phyloP scores from a whole-genome alignment of 495 filamentous ascomycete species.

The Mytilinidion resinicola region DNA sequence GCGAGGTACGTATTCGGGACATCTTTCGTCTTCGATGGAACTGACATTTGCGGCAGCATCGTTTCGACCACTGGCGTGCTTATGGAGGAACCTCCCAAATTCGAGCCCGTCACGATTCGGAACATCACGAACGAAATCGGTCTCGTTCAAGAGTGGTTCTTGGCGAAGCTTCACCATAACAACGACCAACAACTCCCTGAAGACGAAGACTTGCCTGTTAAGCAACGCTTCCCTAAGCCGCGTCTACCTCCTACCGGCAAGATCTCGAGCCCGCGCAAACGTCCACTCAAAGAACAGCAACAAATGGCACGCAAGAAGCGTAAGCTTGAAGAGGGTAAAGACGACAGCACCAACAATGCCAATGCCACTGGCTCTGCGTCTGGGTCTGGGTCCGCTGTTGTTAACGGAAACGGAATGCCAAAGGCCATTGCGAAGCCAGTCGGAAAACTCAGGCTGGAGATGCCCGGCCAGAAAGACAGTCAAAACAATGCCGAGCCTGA shows the following conservation, averaged over 20 bases:
- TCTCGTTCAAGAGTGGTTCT: constrained; percentile 82
- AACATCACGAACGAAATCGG: constrained; percentile 74
- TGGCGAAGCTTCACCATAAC: constrained; percentile 74
- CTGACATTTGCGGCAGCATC: constrained; percentile 36
- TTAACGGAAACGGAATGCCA: constrained; percentile 10
- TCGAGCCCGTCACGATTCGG: constrained; percentile 73
- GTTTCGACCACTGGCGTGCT: constrained; percentile 48
- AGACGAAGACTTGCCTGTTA: constrained; percentile 88
- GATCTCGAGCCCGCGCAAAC: constrained; percentile 84
- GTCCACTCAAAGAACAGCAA: constrained; percentile 70
- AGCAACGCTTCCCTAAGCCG: constrained; percentile 88
- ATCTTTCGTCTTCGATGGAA: background rate
- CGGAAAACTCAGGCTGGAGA: constrained; percentile 34
- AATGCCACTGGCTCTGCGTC: constrained; percentile 4
- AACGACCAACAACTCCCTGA: constrained; percentile 78
- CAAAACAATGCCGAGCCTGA: constrained; percentile 30
- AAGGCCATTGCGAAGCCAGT: constrained; percentile 27
- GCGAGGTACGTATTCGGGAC: constrained; percentile 45
- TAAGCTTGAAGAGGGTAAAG: constrained; percentile 35
- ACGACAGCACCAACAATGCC: constrained; percentile 15
- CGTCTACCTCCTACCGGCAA: constrained; percentile 90
- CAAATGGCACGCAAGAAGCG: constrained; percentile 66
- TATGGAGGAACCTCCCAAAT: constrained; percentile 63
- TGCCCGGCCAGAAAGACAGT: constrained; percentile 29
- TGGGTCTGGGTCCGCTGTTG: background rate